Conservation (phyloP, 202 grass and related monocot genomes). For the Saccharum hybrid region DNA sequence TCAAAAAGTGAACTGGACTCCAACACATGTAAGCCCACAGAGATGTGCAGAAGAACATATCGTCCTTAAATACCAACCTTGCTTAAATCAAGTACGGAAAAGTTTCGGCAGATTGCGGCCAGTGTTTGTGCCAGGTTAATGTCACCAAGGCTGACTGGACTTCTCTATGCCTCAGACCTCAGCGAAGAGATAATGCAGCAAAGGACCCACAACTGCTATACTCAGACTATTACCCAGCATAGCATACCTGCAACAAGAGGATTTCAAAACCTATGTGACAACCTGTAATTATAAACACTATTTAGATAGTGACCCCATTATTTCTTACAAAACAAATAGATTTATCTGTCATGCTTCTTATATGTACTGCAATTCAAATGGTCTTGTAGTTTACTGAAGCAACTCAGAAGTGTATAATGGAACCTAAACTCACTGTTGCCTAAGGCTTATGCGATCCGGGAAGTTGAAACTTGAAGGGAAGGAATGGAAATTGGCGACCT, state of each 20-base stretch:
- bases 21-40: too few species aligned
- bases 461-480: constrained; percentile 78
- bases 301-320: background rate
- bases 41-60: background rate
- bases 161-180: constrained; percentile 46
- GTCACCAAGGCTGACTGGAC: constrained; percentile 15
- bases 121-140: constrained; percentile 23
- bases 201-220: constrained; percentile 77
- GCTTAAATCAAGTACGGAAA: background rate
- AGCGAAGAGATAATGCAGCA: constrained; percentile 73
- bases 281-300: background rate
- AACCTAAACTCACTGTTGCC: constrained; percentile 73
- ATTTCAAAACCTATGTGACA: background rate
- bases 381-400: background rate
- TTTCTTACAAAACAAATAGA: background rate
- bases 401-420: constrained; percentile 26
- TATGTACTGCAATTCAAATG: background rate
- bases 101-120: background rate
- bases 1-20: too few species aligned
- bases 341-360: constrained; percentile 9
- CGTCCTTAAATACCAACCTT: constrained; percentile 21
- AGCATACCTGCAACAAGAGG: constrained; percentile 70
- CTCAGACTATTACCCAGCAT: constrained; percentile 91
- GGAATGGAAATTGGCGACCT: constrained; percentile 95
- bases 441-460: constrained; percentile 65